Conservation (phyloP, 805 yeast species). For the Hanseniaspora taiwanica region DNA sequence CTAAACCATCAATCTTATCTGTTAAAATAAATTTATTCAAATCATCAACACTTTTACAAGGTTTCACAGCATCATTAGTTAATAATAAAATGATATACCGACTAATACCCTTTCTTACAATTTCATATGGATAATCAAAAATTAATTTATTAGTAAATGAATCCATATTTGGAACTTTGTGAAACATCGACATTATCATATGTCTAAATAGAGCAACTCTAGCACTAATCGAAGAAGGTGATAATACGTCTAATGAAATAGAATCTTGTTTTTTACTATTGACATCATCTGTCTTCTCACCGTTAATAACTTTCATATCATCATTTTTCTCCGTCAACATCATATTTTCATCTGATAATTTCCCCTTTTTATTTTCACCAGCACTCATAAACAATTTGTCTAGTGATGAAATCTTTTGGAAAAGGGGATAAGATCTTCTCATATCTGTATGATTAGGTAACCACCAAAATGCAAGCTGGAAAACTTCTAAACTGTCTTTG, state of each 20-base stretch:
- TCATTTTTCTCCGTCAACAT: conserved; percentile 29
- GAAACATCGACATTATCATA: conserved; percentile 34
- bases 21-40: not conserved
- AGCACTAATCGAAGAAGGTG: conserved; percentile 3
- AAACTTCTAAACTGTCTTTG: conserved; percentile 59
- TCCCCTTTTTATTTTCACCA: conserved; percentile 27
- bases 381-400: conserved; percentile 22
- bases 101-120: conserved; percentile 54
- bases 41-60: conserved; percentile 3
- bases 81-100: conserved; percentile 16
- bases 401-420: conserved; percentile 25
- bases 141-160: conserved; percentile 29
- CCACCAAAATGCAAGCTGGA: conserved; percentile 73
- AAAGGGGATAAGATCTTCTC: conserved; percentile 48
- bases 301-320: conserved; percentile 18
- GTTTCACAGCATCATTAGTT: conserved; percentile 6
- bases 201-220: conserved; percentile 35
- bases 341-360: conserved; percentile 46
- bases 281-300: too few species aligned
- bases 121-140: conserved; percentile 53
- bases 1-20: conserved; percentile 20
- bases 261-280: not conserved
- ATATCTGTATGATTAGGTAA: conserved; percentile 49
- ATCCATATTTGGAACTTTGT: conserved; percentile 42
- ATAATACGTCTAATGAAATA: not conserved